Evolutionary conservation across 768 basidiomycete genomes (phyloP), one percentile per base, ranked within the genome.

Genomic region (Chalciporus chontae): DNA sequence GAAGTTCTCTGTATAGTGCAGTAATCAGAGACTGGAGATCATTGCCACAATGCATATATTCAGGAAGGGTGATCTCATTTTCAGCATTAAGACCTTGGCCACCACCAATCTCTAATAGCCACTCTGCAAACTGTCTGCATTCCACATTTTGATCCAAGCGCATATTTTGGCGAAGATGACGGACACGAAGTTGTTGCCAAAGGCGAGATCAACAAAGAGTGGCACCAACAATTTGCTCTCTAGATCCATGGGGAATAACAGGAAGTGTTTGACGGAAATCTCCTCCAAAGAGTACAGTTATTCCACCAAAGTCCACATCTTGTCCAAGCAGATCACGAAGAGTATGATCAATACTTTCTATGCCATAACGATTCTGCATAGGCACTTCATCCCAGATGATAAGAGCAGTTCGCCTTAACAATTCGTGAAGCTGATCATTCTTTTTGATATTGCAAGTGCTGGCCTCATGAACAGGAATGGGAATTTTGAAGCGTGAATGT

Each of bases 231-330:
- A 74, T 73, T 6, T 74, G 63, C 32, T 62, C 61, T 18, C 67
- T 46, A 0, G 67, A 61, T 2, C 74, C 77, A 50, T 65, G 58
- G 0, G 53, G 56, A 8, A 80, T 61, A 0, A 80, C 72, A 36
- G 76, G 77, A 0, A 79, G 64, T 0, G 59, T 77, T 52, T 79
- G 78, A 6, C 66, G 66, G 45, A 74, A 79, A 55, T 80, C 77
- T 1, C 77, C 79, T 44, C 73, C 75, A 68, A 78, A 75, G 3
- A 80, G 47, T 0, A 76, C 55, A 23, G 71, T 71, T 8, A 77
- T 57, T n/a, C 72, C 75, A 37, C 72, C 76, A 72, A 75, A 80
- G 5, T 64, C 64, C 4, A 18, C 27, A 15, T 67, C 31, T 23
- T 49, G 21, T 21, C 62, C 43, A 2, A 60, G 48, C 5, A 77